These are phyloP conservation scores for Aspergillus sparsus DNA, from an alignment of 495 filamentous ascomycete species.

Conservation along the genomic window DNA sequence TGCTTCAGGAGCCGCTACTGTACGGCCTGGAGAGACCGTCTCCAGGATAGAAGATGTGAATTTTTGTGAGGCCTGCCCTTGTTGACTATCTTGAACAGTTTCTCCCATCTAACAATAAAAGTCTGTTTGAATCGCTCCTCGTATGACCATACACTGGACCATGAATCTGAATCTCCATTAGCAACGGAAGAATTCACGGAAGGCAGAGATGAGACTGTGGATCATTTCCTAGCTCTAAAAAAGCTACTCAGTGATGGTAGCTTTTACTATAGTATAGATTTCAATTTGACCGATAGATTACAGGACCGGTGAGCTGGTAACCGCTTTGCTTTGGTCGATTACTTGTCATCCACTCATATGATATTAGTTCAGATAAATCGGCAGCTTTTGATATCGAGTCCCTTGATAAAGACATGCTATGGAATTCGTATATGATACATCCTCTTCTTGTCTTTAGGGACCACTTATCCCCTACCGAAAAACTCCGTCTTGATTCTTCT, in stretches of 20 bases:
- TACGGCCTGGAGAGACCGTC: constrained; percentile 84
- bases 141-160: constrained; percentile 71
- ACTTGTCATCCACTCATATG: constrained; percentile 49
- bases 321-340: constrained; percentile 1
- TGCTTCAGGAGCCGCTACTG: constrained; percentile 72
- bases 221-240: constrained; percentile 85
- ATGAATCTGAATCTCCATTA: constrained; percentile 58
- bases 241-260: constrained; percentile 93
- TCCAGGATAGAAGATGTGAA: constrained; percentile 84
- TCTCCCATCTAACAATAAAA: constrained; percentile 26
- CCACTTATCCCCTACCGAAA: constrained; percentile 70
- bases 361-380: constrained; percentile 44
- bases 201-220: constrained; percentile 63
- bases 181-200: constrained; percentile 55
- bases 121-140: constrained; percentile 82
- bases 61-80: constrained; percentile 60
- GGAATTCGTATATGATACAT: constrained; percentile 98
- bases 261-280: constrained; percentile 97
- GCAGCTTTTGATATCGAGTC: constrained; percentile 76
- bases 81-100: background rate
- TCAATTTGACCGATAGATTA: constrained; percentile 90
- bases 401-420: constrained; percentile 86
- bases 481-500: constrained; percentile 73
- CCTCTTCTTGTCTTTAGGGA: constrained; percentile 87
- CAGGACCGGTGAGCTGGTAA: constrained; percentile 74